Base-by-base conservation (phyloP, 805 yeast genomes). In the Groenewaldozyma tartarivorans region DNA sequence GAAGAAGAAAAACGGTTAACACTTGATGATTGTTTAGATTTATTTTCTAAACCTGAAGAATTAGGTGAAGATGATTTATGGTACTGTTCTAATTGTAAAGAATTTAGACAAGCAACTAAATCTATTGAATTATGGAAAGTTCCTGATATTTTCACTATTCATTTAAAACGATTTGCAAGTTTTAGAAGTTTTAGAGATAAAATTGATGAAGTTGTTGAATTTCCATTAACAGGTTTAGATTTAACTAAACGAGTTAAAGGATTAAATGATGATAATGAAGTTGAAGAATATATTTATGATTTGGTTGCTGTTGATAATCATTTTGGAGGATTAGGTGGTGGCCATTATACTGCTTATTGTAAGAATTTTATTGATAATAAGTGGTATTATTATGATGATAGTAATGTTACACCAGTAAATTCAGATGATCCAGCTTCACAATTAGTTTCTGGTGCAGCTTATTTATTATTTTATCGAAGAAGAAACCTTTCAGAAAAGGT, bases 321-420 rank as follows among this genome's bases (percentile, higher is more conserved):
- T 56, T 87, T 71, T 57, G 98, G 97, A 38, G 96, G 96, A 0
- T 66, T 90, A 16, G 96, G 97, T 0, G 97, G 97, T 3, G 97
- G 98, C 1, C 97, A 92, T 64, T 90, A 92, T 60, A 92, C 98
- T 1, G 83, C 97, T 0, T 81, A 77, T 53, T 95, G 75, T 0
- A 81, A 80, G 57, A 88, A 88, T 54, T 79, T 76, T 58, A 68
- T 75, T 33, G 94, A 84, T 53, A 64, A 64, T 17, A 68, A 75
- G 43, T 92, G 97, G 97, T 86, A 87, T 56, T 82, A 87, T 56
- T 90, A 72, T 58, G 88, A 90, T 56, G 98, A 90, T 57, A 77
- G 94, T 1, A 62, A 81, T 24, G 96, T 87, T 1, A 61, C 75
- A 0, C 40, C 34, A 22, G 46, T 41, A 15, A 66, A 66, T 16